Base-by-base conservation (phyloP, 352 stramenopile species). In the Phytopythium montanum region DNA sequence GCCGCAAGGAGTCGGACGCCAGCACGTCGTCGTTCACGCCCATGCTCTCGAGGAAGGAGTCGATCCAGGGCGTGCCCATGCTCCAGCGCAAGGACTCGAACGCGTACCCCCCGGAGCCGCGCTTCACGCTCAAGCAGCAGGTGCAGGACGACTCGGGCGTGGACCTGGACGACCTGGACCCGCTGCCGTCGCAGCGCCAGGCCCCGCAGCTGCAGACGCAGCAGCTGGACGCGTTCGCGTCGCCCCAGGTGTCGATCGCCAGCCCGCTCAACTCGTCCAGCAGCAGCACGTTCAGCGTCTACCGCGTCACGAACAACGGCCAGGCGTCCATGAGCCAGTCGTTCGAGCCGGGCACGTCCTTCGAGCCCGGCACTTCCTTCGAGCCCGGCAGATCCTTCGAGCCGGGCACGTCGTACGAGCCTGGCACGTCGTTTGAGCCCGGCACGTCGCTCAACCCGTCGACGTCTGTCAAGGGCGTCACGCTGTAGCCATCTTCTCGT, bases 121-220 rank as follows among this genome's bases (percentile, higher is more conserved):
- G 61, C 36, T 78, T 78, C 54, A 78, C 70, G 36, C 61, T 78
- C 18, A 65, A 78, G 70, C 63, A 75, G 49, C 63, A 78, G 61
- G 64, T 78, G 29, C 62, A 68, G 29, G 29, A 64, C 36, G 70
- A 78, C 44, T 56, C 66, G 55, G 68, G 57, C 60, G 70, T 41
- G 56, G 55, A 39, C 21, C 25, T 62, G 46, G 72, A 59, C 42
- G 66, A 67, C 59, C 36, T 54, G 23, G 56, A 70, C 26, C 51
- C 51, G 26, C 58, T 56, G 16, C 48, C 64, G 28, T 61, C 59
- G 19, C 65, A 56, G 53, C 50, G 31, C 29, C 50, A 42, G 50
- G 50, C n/a, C 31, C 50, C 50, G n/a, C 31, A 56, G 50, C 6
- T 44, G 18, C 50, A 56, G 29, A 29, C 50, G n/a, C 29, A 56